Evolutionary conservation across 495 filamentous ascomycete species (phyloP), one percentile per base, ranked within the genome.

Genomic region (Amphirosellinia nigrospora): DNA sequence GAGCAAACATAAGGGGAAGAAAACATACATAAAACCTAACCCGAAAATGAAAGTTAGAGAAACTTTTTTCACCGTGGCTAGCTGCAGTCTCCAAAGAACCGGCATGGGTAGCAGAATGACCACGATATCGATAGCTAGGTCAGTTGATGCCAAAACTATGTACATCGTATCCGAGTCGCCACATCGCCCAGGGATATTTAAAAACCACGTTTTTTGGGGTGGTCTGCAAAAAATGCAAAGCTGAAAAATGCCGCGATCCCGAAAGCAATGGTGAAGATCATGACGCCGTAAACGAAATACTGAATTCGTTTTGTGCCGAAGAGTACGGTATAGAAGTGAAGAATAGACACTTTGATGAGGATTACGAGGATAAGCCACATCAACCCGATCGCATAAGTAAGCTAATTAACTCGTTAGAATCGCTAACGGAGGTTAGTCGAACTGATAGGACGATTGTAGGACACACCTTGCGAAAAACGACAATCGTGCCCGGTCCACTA

Each of bases 311-410:
- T n/a, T n/a, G n/a, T 41, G 19, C 23, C 43, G 16, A 64, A 64
- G 0, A 64, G 34, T 8, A 64, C 43, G 28, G 3, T 50, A 28
- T 64, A 64, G 61, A 64, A 64, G 15, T 64, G 61, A 21, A 64
- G 61, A 21, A 64, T 64, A 8, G 61, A 64, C 0, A 64, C 2
- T 19, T 64, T 64, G 1, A 61, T 28, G n/a, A n/a, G n/a, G n/a
- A n/a, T n/a, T n/a, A n/a, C 58, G 7, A 9, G 15, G 36, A n/a
- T 38, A 38, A 38, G 36, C 3, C 36, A 38, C 36, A 38, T 4
- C 36, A 3, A 38, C 3, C 8, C 36, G 36, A 38, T 38, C 36
- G 11, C 36, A 8, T 8, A 4, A 4, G 36, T 10, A 4, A 38
- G 36, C 36, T 7, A 36, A 36, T n/a, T n/a, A n/a, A n/a, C n/a